Base-by-base conservation (phyloP, 2,329 filamentous ascomycete species). In the Zopfia rhizophila region DNA sequence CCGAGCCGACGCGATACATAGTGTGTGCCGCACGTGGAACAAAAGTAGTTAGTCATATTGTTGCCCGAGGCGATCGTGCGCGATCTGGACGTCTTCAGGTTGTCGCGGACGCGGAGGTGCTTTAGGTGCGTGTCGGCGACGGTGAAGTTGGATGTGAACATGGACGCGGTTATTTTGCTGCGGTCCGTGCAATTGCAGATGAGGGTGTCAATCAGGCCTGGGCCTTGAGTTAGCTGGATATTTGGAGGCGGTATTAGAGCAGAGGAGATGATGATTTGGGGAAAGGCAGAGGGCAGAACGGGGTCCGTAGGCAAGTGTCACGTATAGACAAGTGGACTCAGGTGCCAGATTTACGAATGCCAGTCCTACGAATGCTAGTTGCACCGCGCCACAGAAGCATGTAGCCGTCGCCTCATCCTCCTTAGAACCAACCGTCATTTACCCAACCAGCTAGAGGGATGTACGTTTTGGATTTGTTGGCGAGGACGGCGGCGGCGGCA, bases 1-100 rank as follows among this genome's bases (percentile, higher is more conserved):
- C 69, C 1, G 66, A 57, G 4, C 77, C 69, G 7, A 75, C 64
- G 1, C 84, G 76, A 55, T 85, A 86, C 82, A 87, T 80, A 21
- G 4, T 86, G 74, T 0, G 78, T 79, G 0, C 85, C 84, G 58
- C 85, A 88, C 0, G 72, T 79, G 0, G 60, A 68, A 54, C 85
- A 88, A 65, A 87, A 88, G 59, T 76, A 72, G 57, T 87, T 86
- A 6, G 79, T 80, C 84, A 87, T 88, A 5, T 37, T 64, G 41
- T 77, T 74, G 3, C 73, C 74, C 0, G 75, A 73, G 0, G 51
- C 71, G 28, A 82, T 76, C 0, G 63, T 65, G 11, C 48, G 25
- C 0, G 37, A 42, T 31, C 84, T 78, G 5, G 54, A 48, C 0
- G 58, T 55, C n/a, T 60, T 79, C 3, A 85, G 72, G 12, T 76